Base-by-base conservation (phyloP, 306 rosid species). In the Bauhinia variegata region DNA sequence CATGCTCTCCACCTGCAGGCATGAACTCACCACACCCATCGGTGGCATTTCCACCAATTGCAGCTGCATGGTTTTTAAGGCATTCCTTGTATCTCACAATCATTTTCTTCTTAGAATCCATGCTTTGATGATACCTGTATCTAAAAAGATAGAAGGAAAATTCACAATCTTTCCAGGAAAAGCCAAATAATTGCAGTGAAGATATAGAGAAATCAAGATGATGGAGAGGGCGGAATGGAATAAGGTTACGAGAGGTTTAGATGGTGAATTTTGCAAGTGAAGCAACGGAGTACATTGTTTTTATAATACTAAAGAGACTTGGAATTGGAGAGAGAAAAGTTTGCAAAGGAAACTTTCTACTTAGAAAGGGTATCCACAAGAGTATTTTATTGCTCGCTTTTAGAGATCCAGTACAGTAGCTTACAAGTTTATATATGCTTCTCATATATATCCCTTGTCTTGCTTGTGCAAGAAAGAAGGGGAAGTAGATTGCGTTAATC, bases 21-120 rank as follows among this genome's bases (percentile, higher is more conserved):
- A 80, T 80, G 79, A 80, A 80, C 58, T 84, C 88, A 5, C 88
- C 85, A 63, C 88, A 84, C 3, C 88, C 88, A 77, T 84, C 88
- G 28, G 48, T 80, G 28, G 88, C 83, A 78, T 78, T 77, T 62
- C 83, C 85, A 37, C 88, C 88, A 47, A 80, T 67, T 41, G 79
- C 37, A 37, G 88, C 88, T 67, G 88, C 88, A 84, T 84, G 88
- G 83, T 84, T 84, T 67, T 84, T 84, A 3, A 39, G 65, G 70
- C 88, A 84, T 12, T 84, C 85, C 60, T 34, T 80, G 70, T 80
- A 84, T 57, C 65, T 80, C 41, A 74, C 33, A 9, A 43, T 47
- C 2, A 65, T 18, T 42, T 60, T 69, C 67, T 50, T 73, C 44
- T 73, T n/a, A 23, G 48, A 64, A 10, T 68, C 82, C 85, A 76